Conservation (phyloP, 2,329 filamentous ascomycete species). For the Beauveria sp. region DNA sequence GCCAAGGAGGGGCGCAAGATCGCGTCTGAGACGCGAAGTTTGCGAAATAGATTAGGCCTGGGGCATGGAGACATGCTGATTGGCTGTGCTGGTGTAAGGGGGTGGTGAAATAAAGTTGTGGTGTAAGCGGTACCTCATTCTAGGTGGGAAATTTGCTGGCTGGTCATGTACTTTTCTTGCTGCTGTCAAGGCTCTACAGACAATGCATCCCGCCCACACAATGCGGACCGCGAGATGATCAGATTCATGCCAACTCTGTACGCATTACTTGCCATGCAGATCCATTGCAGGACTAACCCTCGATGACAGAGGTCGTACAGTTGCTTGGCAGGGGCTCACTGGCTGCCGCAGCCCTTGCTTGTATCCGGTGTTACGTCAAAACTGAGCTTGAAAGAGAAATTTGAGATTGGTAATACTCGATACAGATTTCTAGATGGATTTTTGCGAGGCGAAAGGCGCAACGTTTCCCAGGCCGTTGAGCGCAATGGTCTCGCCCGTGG, state of each 20-base stretch:
- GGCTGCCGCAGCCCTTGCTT: too few relatives aligned
- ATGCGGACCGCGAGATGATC: neutral
- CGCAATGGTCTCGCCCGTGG: too few relatives aligned
- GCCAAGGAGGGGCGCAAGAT: constrained; percentile 1
- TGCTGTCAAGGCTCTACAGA: neutral
- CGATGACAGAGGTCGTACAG: too few relatives aligned
- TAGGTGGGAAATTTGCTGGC: neutral
- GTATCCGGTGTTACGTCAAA: too few relatives aligned
- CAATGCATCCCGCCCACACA: neutral
- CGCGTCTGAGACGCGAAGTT: constrained; percentile 4
- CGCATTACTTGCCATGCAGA: too few relatives aligned
- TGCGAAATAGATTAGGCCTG: neutral
- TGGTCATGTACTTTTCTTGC: neutral
- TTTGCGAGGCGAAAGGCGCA: too few relatives aligned
- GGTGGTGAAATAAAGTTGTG: neutral
- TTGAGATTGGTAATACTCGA: too few relatives aligned
- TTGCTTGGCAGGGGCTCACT: too few relatives aligned
- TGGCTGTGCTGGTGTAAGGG: neutral
- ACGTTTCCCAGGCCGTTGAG: too few relatives aligned
- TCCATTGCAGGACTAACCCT: too few relatives aligned
- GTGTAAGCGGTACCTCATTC: neutral
- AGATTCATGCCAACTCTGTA: neutral
- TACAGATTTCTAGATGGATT: too few relatives aligned
- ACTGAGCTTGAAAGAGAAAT: too few relatives aligned
- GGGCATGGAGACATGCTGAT: neutral